Base-by-base conservation (phyloP, 2,329 filamentous ascomycete genomes). In the Xylariaceae sp. region DNA sequence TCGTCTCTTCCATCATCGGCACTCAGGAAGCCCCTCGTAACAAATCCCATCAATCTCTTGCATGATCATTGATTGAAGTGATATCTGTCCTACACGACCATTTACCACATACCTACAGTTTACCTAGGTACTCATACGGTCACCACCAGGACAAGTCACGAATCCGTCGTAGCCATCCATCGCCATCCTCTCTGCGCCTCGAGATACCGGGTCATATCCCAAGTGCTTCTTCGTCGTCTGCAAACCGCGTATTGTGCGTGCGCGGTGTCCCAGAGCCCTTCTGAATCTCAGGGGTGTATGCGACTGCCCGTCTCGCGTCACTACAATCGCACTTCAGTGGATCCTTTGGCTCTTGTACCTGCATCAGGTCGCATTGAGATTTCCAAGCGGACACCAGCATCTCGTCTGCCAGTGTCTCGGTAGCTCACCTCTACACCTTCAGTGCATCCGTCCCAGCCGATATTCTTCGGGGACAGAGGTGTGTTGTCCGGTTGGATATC, bases 31-130 rank as follows among this genome's bases (percentile, higher is more conserved):
- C 22, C 22, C 22, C 22, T 27, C 22, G 22, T 27, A 5, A 27
- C 22, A 27, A 7, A 27, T 7, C 22, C 4, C 22, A 27, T 27
- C 22, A 27, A 27, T 27, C 22, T 27, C 22, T 27, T 7, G 22
- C 22, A 7, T 27, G 22, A n/a, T n/a, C n/a, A n/a, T n/a, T n/a
- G n/a, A 53, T 51, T 54, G 22, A 42, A 32, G 52, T 46, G 48
- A 42, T 27, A 35, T 48, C 22, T 40, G 40, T 51, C 48, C 39
- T 47, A 52, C 52, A 43, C 35, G 48, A 49, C 15, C 38, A 36
- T 41, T 27, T 27, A 27, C 22, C 22, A 27, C 7, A 4, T 27
- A n/a, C n/a, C n/a, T n/a, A n/a, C n/a, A n/a, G n/a, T n/a, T n/a
- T n/a, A n/a, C n/a, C n/a, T n/a, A n/a, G n/a, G n/a, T n/a, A 7